Conservation (phyloP, 768 basidiomycete species). For the Epithele typhae region DNA sequence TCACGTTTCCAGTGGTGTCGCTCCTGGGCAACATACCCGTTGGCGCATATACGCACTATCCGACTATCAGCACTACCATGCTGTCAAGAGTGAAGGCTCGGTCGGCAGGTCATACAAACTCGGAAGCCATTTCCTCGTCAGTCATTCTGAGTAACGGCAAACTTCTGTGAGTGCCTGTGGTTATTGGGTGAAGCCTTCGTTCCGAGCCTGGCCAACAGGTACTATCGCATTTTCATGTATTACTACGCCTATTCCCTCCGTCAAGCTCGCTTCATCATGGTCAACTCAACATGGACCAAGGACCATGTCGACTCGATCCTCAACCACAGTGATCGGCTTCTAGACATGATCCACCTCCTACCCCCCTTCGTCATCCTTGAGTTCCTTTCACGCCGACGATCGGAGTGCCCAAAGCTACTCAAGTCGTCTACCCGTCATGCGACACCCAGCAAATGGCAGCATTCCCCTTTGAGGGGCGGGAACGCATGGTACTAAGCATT, state of each 20-base stretch:
- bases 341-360: constrained; percentile 42
- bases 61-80: constrained; percentile 95
- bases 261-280: constrained; percentile 77
- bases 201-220: constrained; percentile 39
- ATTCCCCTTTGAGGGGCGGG: constrained; percentile 50
- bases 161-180: constrained; percentile 47
- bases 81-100: constrained; percentile 69
- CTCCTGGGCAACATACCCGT: constrained; percentile 64
- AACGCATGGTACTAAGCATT: constrained; percentile 73
- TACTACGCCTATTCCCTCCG: constrained; percentile 75
- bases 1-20: constrained; percentile 78
- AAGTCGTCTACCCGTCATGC: constrained; percentile 88
- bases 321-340: constrained; percentile 43
- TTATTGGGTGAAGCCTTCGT: too few species aligned
- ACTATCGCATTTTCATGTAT: constrained; percentile 86
- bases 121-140: constrained; percentile 50
- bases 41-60: constrained; percentile 94
- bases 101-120: constrained; percentile 58
- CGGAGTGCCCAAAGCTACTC: constrained; percentile 22
- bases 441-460: constrained; percentile 69
- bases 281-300: constrained; percentile 95
- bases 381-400: constrained; percentile 3
- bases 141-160: constrained; percentile 53
- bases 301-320: constrained; percentile 78
- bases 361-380: constrained; percentile 37